Conservation (phyloP, 2,329 filamentous ascomycete species). For the Cladophialophora chaetospira region DNA sequence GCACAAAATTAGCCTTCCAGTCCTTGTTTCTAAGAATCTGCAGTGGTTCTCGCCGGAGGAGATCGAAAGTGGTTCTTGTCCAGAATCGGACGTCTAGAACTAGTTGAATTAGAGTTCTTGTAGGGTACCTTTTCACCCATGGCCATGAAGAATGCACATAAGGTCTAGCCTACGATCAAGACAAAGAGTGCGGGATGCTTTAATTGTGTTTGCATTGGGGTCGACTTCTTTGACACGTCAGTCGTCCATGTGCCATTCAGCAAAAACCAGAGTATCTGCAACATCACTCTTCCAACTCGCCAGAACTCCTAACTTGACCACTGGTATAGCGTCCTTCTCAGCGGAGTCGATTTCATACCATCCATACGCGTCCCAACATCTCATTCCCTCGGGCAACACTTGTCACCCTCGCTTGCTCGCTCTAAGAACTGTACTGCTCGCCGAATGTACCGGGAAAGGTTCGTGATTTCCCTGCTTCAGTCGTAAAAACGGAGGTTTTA, state of each 20-base stretch:
- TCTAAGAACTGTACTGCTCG: constrained; percentile 19
- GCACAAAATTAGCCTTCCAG: not conserved
- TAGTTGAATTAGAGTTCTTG: too few relatives aligned
- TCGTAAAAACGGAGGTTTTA: constrained; percentile 25
- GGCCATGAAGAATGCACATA: too few relatives aligned
- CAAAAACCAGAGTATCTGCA: constrained; percentile 3
- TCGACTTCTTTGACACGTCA: not conserved
- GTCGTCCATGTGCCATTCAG: constrained; percentile 1
- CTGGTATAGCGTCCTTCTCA: not conserved
- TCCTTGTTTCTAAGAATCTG: too few relatives aligned
- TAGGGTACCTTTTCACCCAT: too few relatives aligned
- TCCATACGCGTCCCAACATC: constrained; percentile 10
- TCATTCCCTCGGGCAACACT: not conserved
- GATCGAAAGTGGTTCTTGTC: too few relatives aligned
- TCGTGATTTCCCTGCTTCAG: constrained; percentile 27
- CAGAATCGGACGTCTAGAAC: too few relatives aligned
- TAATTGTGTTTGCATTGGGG: constrained; percentile 10
- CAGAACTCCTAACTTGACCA: not conserved
- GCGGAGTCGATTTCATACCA: constrained; percentile 4
- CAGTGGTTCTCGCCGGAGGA: too few relatives aligned
- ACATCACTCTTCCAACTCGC: not conserved
- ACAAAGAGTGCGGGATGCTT: not conserved
- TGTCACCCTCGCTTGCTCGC: constrained; percentile 8
- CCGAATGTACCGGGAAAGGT: constrained; percentile 20
- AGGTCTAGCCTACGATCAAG: too few relatives aligned